These are phyloP conservation scores for Paraphaeosphaeria minitans DNA, from an alignment of 2,329 filamentous ascomycete genomes.

Conservation along the genomic window DNA sequence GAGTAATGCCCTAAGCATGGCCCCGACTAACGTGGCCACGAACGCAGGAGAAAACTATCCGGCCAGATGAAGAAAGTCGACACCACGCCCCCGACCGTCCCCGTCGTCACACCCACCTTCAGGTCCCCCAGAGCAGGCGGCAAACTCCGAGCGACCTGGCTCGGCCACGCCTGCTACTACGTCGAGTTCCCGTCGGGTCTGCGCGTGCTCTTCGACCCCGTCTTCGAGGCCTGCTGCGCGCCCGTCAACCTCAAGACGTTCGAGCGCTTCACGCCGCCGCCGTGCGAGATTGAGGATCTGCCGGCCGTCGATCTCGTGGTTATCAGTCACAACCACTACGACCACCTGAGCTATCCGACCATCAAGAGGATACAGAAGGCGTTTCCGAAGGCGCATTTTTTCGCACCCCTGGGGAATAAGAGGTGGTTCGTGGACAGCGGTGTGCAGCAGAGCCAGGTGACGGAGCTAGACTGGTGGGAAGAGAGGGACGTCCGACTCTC, in stretches of 20 bases:
- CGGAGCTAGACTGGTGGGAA: slow-evolving; percentile 96
- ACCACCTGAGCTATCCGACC: slow-evolving; percentile 81
- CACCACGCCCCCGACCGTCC: slow-evolving; percentile 68
- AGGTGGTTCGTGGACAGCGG: slow-evolving; percentile 77
- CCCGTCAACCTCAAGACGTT: slow-evolving; percentile 74
- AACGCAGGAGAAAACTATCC: slow-evolving; percentile 51
- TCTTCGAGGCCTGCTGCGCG: slow-evolving; percentile 86
- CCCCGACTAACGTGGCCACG: too few species aligned
- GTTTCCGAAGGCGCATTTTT: slow-evolving; percentile 83
- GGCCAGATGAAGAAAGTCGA: slow-evolving; percentile 63
- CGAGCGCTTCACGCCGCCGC: slow-evolving; percentile 76
- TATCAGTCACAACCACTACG: slow-evolving; percentile 92
- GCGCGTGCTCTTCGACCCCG: slow-evolving; percentile 89
- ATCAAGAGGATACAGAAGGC: slow-evolving; percentile 71
- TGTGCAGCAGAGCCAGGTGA: slow-evolving; percentile 68
- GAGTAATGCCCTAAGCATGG: too few species aligned
- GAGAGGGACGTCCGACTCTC: slow-evolving; percentile 73
- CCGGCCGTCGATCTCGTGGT: slow-evolving; percentile 75
- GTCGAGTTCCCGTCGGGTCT: slow-evolving; percentile 87
- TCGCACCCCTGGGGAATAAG: slow-evolving; percentile 82
- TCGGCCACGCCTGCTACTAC: slow-evolving; percentile 93
- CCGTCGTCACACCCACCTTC: slow-evolving; percentile 70
- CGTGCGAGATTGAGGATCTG: slow-evolving; percentile 78
- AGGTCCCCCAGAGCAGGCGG: slow-evolving; percentile 26
- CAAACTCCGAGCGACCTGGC: slow-evolving; percentile 84